phyloP scores from a whole-genome alignment of 805 yeast species.

The Candida maris region DNA sequence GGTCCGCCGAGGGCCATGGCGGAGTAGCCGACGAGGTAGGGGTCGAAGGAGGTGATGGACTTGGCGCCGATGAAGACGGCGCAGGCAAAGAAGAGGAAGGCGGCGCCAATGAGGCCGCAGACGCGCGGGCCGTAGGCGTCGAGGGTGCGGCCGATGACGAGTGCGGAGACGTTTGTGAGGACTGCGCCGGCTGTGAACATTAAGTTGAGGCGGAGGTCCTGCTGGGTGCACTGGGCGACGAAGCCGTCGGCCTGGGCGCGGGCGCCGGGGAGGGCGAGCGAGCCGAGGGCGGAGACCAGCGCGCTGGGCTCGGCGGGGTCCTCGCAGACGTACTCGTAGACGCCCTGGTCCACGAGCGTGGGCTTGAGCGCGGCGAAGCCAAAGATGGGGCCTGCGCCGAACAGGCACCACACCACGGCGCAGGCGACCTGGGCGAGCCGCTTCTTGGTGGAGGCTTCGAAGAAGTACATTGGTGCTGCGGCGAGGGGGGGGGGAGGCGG shows the following conservation, averaged over 20 bases:
- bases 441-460: slow-evolving; percentile 27
- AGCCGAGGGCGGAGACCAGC: slow-evolving; percentile 4
- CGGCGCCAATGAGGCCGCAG: slow-evolving; percentile 52
- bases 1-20: slow-evolving; percentile 58
- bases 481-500: background rate
- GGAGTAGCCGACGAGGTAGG: slow-evolving; percentile 49
- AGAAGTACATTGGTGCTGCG: slow-evolving; percentile 28
- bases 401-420: slow-evolving; percentile 52
- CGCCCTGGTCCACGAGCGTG: slow-evolving; percentile 43
- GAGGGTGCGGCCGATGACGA: slow-evolving; percentile 45
- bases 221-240: slow-evolving; percentile 45
- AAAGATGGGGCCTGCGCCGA: slow-evolving; percentile 56
- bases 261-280: slow-evolving; percentile 5
- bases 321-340: slow-evolving; percentile 43
- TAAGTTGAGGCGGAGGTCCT: slow-evolving; percentile 53
- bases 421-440: slow-evolving; percentile 42
- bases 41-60: slow-evolving; percentile 37
- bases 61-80: slow-evolving; percentile 41
- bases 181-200: slow-evolving; percentile 59
- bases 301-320: slow-evolving; percentile 14
- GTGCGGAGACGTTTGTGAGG: slow-evolving; percentile 51
- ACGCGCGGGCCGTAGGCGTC: slow-evolving; percentile 50
- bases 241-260: slow-evolving; percentile 21
- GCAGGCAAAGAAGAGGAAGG: slow-evolving; percentile 43
- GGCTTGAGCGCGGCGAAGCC: slow-evolving; percentile 62